Conservation (phyloP, 2,329 filamentous ascomycete species). For the Exophiala sp. region DNA sequence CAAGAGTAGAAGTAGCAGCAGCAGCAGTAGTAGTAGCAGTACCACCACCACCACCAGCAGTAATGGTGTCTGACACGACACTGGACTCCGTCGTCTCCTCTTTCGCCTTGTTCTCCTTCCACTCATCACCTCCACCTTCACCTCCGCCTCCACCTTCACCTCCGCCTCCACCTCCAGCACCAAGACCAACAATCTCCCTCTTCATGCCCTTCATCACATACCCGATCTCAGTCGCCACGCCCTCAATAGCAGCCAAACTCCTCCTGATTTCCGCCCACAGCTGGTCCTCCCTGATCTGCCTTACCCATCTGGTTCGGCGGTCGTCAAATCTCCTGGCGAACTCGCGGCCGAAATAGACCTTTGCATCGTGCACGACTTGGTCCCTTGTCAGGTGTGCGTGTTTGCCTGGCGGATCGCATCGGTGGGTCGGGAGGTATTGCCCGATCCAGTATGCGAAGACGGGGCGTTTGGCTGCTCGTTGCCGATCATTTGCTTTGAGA, state of each 20-base stretch:
- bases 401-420: constrained; percentile 7
- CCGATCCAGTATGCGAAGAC: constrained; percentile 28
- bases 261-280: constrained; percentile 24
- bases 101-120: no score
- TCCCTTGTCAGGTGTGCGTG: constrained; percentile 15
- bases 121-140: no score
- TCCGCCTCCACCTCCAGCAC: no score
- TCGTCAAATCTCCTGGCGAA: constrained; percentile 14
- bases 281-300: constrained; percentile 6
- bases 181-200: constrained; percentile 14
- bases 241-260: constrained; percentile 7
- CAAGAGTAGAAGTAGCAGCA: no score
- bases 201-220: constrained; percentile 24
- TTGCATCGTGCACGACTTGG: constrained; percentile 21
- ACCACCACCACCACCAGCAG: no score
- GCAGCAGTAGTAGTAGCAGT: no score
- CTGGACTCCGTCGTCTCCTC: no score
- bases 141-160: no score
- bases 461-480: constrained; percentile 33
- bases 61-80: no score
- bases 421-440: constrained; percentile 22
- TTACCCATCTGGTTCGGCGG: constrained; percentile 5
- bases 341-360: constrained; percentile 20
- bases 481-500: constrained; percentile 22
- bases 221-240: constrained; percentile 3